phyloP scores from a whole-genome alignment of 352 stramenopile species.

The Phytophthora nicotianae region DNA sequence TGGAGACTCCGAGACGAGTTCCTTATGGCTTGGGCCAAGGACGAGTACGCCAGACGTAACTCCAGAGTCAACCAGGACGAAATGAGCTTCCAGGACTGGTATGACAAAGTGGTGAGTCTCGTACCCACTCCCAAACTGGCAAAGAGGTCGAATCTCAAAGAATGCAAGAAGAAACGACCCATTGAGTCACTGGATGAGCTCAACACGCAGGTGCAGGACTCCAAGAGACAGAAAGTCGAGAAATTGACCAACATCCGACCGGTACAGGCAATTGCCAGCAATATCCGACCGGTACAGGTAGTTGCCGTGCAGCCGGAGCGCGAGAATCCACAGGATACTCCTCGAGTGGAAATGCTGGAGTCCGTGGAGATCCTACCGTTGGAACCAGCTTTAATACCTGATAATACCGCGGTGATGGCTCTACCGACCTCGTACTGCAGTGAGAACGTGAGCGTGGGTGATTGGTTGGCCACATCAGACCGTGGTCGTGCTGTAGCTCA shows the following conservation, averaged over 20 bases:
- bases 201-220: constrained; percentile 4
- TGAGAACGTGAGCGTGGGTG: constrained; percentile 13
- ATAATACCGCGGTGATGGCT: background rate
- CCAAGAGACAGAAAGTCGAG: constrained; percentile 19
- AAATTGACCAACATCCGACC: constrained; percentile 3
- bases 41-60: constrained; percentile 55
- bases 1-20: constrained; percentile 56
- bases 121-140: constrained; percentile 55
- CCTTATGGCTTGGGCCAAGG: constrained; percentile 71
- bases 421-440: constrained; percentile 15
- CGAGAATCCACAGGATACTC: background rate
- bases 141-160: constrained; percentile 38
- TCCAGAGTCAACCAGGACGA: background rate
- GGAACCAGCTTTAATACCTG: constrained; percentile 12
- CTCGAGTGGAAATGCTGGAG: constrained; percentile 5
- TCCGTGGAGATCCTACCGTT: constrained; percentile 10
- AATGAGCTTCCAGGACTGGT: constrained; percentile 61
- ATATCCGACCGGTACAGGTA: constrained; percentile 1
- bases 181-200: constrained; percentile 25
- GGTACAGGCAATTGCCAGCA: background rate
- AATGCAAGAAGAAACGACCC: constrained; percentile 24
- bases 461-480: constrained; percentile 21
- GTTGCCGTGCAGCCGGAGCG: background rate
- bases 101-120: constrained; percentile 42
- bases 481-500: constrained; percentile 3